phyloP scores from a whole-genome alignment of 164 flowering plant species.

The Cinnamomum chago region DNA sequence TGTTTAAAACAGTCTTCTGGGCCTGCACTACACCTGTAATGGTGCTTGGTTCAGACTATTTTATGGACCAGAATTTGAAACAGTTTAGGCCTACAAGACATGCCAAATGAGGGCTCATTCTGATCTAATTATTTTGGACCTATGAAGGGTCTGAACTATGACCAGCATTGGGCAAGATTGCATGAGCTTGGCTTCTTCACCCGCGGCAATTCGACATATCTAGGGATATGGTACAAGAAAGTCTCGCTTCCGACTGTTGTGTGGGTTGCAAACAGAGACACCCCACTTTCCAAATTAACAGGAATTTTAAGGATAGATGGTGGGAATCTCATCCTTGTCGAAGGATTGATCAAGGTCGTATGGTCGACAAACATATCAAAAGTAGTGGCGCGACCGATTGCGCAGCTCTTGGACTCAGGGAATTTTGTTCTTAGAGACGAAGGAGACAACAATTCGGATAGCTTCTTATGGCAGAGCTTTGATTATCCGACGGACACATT shows the following conservation, averaged over 20 bases:
- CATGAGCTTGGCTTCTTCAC: neutral
- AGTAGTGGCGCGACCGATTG: neutral
- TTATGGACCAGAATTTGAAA: too few relatives aligned
- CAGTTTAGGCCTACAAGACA: too few relatives aligned
- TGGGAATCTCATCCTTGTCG: slow-evolving; percentile 1
- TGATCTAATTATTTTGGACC: too few relatives aligned
- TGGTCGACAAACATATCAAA: neutral
- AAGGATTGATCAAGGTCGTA: neutral
- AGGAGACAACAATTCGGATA: neutral
- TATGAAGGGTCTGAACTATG: too few relatives aligned
- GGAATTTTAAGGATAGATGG: neutral
- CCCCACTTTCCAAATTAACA: neutral
- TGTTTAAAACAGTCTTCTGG: too few relatives aligned
- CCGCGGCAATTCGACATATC: neutral
- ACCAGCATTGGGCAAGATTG: too few relatives aligned
- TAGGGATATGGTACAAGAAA: neutral
- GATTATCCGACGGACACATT: slow-evolving; percentile 7
- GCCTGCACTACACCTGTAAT: too few relatives aligned
- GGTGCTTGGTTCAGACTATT: too few relatives aligned
- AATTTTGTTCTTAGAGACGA: neutral
- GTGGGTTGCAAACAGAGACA: slow-evolving; percentile 10
- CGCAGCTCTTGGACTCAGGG: neutral
- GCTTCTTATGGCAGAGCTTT: slow-evolving; percentile 12
- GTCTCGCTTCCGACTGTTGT: neutral
- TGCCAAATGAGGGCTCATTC: too few relatives aligned